Evolutionary conservation across 306 rosid species (phyloP), one percentile per base, ranked within the genome.

Genomic region (Echinosophora koreensis): DNA sequence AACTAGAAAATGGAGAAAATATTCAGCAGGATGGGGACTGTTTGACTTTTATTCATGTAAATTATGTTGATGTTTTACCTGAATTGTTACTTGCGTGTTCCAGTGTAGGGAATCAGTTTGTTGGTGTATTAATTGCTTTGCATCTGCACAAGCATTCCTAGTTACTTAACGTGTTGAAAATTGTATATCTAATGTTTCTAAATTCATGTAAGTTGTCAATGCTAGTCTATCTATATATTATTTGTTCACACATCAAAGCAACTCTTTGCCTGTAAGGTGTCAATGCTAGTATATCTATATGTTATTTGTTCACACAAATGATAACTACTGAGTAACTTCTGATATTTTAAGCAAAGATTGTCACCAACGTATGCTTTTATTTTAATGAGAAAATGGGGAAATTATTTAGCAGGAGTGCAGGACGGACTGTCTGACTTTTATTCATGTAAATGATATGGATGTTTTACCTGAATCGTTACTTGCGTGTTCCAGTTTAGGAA

Each of bases 41-140:
- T 42, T 58, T 28, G 34, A 58, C 13, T n/a, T 28, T 28, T 28
- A 44, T 28, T 7, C 2, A 46, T 28, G 32, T 16, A 52, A n/a
- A 13, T 10, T 15, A 39, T 61, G 11, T 39, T 8, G 38, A 62
- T 70, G 27, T 18, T 50, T 74, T 59, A 37, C 11, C 18, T 37
- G 57, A 6, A 13, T 32, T 15, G 6, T 54, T 52, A 51, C 46
- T 35, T 60, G 58, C 5, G 13, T 46, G 13, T 52, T 61, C 79
- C 34, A 56, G 18, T 11, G 9, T 10, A 2, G 69, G 30, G 47
- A 11, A 44, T 56, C 37, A 7, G 13, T 27, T 51, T 60, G 13
- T 66, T 57, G 44, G 63, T 8, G 66, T 32, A 34, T 42, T 56
- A 10, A 13, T 34, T 57, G 15, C 34, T 73, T 2, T 73, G 71